Base-by-base conservation (phyloP, 2,329 filamentous ascomycete species). In the Colletotrichum sp. region DNA sequence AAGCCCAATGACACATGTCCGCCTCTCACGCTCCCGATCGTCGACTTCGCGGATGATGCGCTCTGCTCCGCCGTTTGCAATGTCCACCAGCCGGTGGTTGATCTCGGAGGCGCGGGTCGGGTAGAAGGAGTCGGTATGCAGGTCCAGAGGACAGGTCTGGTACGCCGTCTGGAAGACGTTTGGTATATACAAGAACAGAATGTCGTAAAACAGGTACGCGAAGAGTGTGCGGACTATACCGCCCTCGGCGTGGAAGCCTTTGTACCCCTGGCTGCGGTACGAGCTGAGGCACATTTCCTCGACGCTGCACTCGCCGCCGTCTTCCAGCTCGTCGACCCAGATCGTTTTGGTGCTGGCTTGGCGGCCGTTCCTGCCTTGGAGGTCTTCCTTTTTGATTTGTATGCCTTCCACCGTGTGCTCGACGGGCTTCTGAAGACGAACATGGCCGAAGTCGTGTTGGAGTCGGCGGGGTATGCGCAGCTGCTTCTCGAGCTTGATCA, bases 131-230 rank as follows among this genome's bases (percentile, higher is more conserved):
- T 99, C 97, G 0, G 96, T 98, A 82, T 98, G 94, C 8, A 99
- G 87, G 83, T 99, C 97, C 5, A 99, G 87, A 1, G 97, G 97
- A 81, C 95, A 98, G 0, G 95, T 98, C 85, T 99, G 97, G 83
- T 95, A 99, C 1, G 94, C 92, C 8, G 97, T 99, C 83, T 99
- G 96, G 84, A 99, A 99, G 71, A 99, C 96, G 80, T 99, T 98
- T 30, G 97, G 96, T 7, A 99, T 91, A 84, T 98, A 98, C 30
- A 95, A 89, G 85, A 99, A 99, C 8, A 99, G 88, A 29, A 99
- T 91, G 84, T 99, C 96, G 87, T 93, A 97, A 87, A 99, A 98
- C 22, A 99, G 91, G 82, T 97, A 96, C 16, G 93, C 94, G 84
- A 96, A 96, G 30, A 99, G 88, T 0, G 97, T 99, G n/a, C 96